Evolutionary conservation across 2,329 filamentous ascomycete species (phyloP).

Genomic region (Teratosphaeria viscida): DNA sequence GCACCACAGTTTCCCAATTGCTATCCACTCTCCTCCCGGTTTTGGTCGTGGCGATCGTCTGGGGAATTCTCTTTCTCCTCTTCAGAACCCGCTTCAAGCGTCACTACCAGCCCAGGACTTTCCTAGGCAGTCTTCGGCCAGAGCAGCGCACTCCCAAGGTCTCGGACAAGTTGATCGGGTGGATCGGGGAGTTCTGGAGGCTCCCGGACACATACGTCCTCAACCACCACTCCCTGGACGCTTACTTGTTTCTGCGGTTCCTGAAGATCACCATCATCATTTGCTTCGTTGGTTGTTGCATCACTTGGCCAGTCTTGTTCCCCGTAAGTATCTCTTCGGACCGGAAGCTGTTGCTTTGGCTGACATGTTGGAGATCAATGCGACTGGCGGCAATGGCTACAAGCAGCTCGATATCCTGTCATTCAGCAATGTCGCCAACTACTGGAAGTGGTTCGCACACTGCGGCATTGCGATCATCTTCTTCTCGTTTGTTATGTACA

Average conservation of each 20-base stretch:
- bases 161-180: constrained; percentile 26
- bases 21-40: constrained; percentile 28
- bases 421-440: constrained; percentile 60
- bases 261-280: constrained; percentile 68
- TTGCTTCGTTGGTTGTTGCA: constrained; percentile 69
- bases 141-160: constrained; percentile 32
- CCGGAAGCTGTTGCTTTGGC: background rate
- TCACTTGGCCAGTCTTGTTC: constrained; percentile 83
- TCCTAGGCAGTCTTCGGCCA: constrained; percentile 31
- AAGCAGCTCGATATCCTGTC: constrained; percentile 65
- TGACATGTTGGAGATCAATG: constrained; percentile 49
- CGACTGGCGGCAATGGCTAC: constrained; percentile 59
- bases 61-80: constrained; percentile 29
- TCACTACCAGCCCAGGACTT: constrained; percentile 36
- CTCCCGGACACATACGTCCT: constrained; percentile 67
- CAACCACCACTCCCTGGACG: constrained; percentile 84
- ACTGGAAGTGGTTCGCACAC: constrained; percentile 69
- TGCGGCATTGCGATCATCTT: constrained; percentile 72
- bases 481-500: constrained; percentile 77
- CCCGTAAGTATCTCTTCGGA: constrained; percentile 33
- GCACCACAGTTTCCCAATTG: constrained; percentile 23
- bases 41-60: constrained; percentile 24
- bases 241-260: constrained; percentile 82
- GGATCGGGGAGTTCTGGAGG: constrained; percentile 39
- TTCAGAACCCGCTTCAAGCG: constrained; percentile 34